Conservation (phyloP, 2,329 filamentous ascomycete genomes). For the Biscogniauxia mediterranea region DNA sequence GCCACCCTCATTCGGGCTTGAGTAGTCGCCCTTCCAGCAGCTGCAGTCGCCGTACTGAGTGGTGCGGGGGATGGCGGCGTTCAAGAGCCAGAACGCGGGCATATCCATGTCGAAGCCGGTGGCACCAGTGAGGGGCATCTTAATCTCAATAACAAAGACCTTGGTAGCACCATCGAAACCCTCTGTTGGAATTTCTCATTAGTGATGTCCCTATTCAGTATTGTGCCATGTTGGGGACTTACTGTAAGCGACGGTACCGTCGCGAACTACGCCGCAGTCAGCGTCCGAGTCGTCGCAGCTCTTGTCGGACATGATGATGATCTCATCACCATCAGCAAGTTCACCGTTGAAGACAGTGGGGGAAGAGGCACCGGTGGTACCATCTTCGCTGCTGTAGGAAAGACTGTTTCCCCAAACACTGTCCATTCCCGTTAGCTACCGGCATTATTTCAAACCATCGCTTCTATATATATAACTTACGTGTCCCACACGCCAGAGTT, state of each 20-base stretch:
- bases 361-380: slow-evolving; percentile 36
- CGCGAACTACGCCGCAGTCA: slow-evolving; percentile 45
- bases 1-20: slow-evolving; percentile 36
- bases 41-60: slow-evolving; percentile 70
- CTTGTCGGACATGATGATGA: slow-evolving; percentile 45
- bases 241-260: slow-evolving; percentile 45
- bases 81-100: slow-evolving; percentile 75
- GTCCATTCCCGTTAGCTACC: slow-evolving; percentile 6
- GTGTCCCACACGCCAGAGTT: slow-evolving; percentile 41
- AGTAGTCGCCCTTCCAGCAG: slow-evolving; percentile 59
- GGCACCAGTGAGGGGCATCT: slow-evolving; percentile 63
- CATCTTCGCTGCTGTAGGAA: slow-evolving; percentile 44
- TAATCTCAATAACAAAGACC: slow-evolving; percentile 71
- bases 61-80: slow-evolving; percentile 68
- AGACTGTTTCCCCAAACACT: slow-evolving; percentile 47
- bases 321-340: slow-evolving; percentile 45
- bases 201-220: slow-evolving; percentile 7
- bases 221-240: slow-evolving; percentile 14
- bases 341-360: slow-evolving; percentile 41
- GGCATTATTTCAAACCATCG: neutral
- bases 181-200: slow-evolving; percentile 41
- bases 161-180: slow-evolving; percentile 70
- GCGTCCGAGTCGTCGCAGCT: slow-evolving; percentile 35
- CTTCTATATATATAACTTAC: slow-evolving; percentile 33
- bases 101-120: slow-evolving; percentile 60